Conservation (phyloP, 768 basidiomycete species). For the Tremella fuciformis region DNA sequence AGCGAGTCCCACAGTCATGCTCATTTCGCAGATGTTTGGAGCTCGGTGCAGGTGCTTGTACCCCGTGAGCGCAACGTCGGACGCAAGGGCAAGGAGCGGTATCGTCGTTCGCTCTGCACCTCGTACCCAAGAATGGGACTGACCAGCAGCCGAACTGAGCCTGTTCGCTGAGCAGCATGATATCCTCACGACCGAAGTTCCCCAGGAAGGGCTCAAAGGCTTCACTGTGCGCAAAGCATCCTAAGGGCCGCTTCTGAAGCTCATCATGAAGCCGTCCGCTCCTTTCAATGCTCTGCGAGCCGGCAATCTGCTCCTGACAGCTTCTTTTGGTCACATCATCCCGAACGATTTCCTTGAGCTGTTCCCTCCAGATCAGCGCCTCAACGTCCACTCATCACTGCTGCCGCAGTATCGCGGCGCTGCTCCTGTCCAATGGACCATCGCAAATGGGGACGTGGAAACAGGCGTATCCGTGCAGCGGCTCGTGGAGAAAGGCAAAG, state of each 20-base stretch:
- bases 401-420: conserved; percentile 85
- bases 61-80: conserved; percentile 67
- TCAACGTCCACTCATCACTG: conserved; percentile 88
- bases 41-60: conserved; percentile 65
- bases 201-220: conserved; percentile 62
- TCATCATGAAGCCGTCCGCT: conserved; percentile 46
- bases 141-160: conserved; percentile 66
- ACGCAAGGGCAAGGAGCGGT: conserved; percentile 58
- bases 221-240: conserved; percentile 60
- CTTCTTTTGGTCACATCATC: conserved; percentile 87
- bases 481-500: conserved; percentile 65
- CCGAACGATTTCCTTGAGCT: conserved; percentile 61
- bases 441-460: conserved; percentile 64
- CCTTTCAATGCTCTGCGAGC: conserved; percentile 50
- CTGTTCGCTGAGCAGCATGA: conserved; percentile 58
- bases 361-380: conserved; percentile 61
- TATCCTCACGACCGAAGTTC: conserved; percentile 64
- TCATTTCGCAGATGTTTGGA: conserved; percentile 69
- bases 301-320: conserved; percentile 66
- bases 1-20: background rate
- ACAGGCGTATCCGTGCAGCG: conserved; percentile 72
- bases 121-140: background rate
- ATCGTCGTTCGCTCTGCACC: background rate
- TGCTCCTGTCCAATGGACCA: conserved; percentile 80
- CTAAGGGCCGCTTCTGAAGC: conserved; percentile 20